Evolutionary conservation across 306 rosid species (phyloP).

Genomic region (Begonia fuchsioides): DNA sequence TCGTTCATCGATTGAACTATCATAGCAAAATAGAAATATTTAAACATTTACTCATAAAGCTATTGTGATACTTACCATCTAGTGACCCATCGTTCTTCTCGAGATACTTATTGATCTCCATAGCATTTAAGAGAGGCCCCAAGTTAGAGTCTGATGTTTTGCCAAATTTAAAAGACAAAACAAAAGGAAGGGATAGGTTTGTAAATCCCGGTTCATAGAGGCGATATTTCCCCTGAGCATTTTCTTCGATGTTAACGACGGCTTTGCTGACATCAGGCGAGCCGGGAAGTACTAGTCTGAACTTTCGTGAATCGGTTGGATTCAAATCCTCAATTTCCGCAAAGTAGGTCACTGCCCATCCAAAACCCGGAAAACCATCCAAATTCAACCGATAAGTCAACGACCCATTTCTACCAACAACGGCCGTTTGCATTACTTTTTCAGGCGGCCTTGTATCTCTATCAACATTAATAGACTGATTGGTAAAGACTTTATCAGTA

Average conservation of each 20-base stretch:
- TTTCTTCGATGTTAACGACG: slow-evolving; percentile 81
- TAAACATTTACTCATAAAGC: background rate
- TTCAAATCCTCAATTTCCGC: slow-evolving; percentile 89
- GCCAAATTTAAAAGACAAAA: slow-evolving; percentile 58
- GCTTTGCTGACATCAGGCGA: slow-evolving; percentile 54
- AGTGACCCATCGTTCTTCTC: slow-evolving; percentile 66
- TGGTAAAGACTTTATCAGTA: slow-evolving; percentile 63
- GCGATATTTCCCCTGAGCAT: slow-evolving; percentile 76
- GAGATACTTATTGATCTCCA: slow-evolving; percentile 78
- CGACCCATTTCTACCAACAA: slow-evolving; percentile 76
- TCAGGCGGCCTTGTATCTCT: slow-evolving; percentile 58
- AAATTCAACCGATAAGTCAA: slow-evolving; percentile 75
- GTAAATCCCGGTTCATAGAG: slow-evolving; percentile 79
- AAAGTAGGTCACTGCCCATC: slow-evolving; percentile 77
- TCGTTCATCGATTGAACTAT: too few relatives aligned
- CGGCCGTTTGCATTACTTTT: slow-evolving; percentile 96
- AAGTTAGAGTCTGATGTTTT: slow-evolving; percentile 67
- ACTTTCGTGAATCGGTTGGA: slow-evolving; percentile 59
- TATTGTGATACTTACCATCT: slow-evolving; percentile 43
- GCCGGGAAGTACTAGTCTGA: slow-evolving; percentile 77
- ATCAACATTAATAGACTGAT: slow-evolving; percentile 39
- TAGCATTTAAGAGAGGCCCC: slow-evolving; percentile 89
- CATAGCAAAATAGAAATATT: too few relatives aligned
- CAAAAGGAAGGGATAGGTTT: slow-evolving; percentile 79
- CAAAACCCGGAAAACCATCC: slow-evolving; percentile 81